Base-by-base conservation (phyloP, 1,139 yeast species). In the Hansenula lynferdii region DNA sequence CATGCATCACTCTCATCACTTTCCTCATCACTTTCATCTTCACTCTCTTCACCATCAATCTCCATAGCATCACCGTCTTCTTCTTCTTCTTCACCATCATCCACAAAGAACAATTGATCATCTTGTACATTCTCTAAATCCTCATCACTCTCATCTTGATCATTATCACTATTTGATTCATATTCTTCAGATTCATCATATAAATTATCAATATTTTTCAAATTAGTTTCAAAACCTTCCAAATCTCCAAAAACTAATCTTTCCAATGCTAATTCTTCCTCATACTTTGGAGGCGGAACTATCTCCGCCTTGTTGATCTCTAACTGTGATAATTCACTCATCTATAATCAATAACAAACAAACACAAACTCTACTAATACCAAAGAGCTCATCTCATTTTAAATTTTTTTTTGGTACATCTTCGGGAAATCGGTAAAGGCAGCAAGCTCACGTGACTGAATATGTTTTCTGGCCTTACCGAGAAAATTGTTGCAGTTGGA, bases 171-270 rank as follows among this genome's bases (percentile, higher is more conserved):
- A 11, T 53, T 60, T 19, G 55, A 57, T 2, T 52, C 62, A 3
- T 53, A 61, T 8, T 51, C 58, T 24, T 56, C 64, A 1, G 55
- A 60, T 24, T 63, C 67, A 19, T 60, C 70, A 28, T 64, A 62
- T 11, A 62, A 39, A 14, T 54, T 48, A 21, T 60, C 62, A 24
- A 51, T 56, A 54, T 35, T 56, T 53, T 44, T 56, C 56, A 85
- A 67, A 45, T 80, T 84, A 32, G 66, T 58, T 47, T 83, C 89
- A 59, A 90, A 89, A 22, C 92, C 94, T 31, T 80, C 80, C 2
- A 72, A 55, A 58, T 92, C 97, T 17, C 98, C 97, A 62, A 94
- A 92, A 5, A 94, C 96, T 16, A 86, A 69, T 58, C 77, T 85
- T 48, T 90, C 96, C 36, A 92, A 71, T 41, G 68, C 73, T 32